A percentile compares a stretch with the other conserved stretches of the same genome.
Conservation (phyloP, 306 rosid genomes). For the Inga oerstediana region DNA sequence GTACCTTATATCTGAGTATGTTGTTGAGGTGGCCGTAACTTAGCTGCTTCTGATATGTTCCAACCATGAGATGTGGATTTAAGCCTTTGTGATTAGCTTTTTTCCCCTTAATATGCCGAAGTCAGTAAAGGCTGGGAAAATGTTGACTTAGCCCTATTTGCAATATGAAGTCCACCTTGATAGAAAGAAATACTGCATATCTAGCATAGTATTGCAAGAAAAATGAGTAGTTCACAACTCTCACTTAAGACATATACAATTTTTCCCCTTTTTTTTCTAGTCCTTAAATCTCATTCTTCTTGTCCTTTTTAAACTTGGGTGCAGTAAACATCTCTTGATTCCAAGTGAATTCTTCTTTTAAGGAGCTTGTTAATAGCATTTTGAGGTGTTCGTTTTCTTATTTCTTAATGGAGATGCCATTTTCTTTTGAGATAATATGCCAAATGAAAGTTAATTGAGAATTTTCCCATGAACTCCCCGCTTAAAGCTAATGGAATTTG, state of each 20-base stretch:
- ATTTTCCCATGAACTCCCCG: not conserved
- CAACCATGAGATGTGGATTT: not conserved
- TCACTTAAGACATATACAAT: not conserved
- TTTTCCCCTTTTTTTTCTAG: not conserved
- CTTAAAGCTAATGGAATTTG: not conserved
- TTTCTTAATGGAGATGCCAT: not conserved
- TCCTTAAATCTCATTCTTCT: not conserved
- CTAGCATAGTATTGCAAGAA: not conserved
- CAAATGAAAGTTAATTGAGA: slow-evolving; percentile 3
- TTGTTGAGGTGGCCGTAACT: not conserved
- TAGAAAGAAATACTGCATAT: not conserved
- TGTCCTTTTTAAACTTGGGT: not conserved
- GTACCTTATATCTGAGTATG: not conserved
- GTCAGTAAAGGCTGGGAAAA: not conserved
- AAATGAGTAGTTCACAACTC: not conserved
- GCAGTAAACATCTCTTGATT: not conserved
- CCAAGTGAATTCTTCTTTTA: not conserved
- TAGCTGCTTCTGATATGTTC: not conserved
- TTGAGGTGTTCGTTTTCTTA: not conserved
- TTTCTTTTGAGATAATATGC: slow-evolving; percentile 14
- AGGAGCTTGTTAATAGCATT: not conserved
- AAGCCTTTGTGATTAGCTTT: not conserved
- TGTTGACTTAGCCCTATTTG: not conserved
- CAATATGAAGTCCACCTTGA: not conserved
- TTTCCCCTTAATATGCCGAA: not conserved